Percentiles rank a stretch among this genome's conserved stretches.
Conservation (phyloP, 176 grass and related monocot species). For the Rhipidocladum racemiflorum region DNA sequence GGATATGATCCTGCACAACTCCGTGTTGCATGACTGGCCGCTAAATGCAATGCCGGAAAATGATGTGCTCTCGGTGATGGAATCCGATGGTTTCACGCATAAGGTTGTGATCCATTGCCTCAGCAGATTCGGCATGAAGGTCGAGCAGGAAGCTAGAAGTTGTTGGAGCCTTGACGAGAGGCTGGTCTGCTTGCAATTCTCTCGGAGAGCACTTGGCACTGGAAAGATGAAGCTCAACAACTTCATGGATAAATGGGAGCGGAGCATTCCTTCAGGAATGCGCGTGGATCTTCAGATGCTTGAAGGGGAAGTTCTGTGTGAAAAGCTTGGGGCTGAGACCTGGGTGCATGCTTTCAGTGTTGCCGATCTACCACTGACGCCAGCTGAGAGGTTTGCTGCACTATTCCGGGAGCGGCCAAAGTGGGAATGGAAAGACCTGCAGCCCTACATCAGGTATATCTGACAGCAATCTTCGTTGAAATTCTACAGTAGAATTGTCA, state of each 20-base stretch:
- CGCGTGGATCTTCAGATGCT: constrained; percentile 73
- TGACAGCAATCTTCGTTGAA: background rate
- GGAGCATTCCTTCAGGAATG: constrained; percentile 67
- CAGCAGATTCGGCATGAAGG: constrained; percentile 56
- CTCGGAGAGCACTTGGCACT: constrained; percentile 37
- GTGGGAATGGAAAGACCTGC: constrained; percentile 92
- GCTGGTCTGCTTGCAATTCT: constrained; percentile 66
- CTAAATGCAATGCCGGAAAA: constrained; percentile 59
- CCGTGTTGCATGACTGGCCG: constrained; percentile 81
- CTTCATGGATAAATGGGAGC: constrained; percentile 76
- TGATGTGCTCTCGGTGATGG: constrained; percentile 61
- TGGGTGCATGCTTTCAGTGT: constrained; percentile 82
- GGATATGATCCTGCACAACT: constrained; percentile 80
- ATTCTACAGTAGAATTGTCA: background rate
- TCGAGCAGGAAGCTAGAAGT: constrained; percentile 34
- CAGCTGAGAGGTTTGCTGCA: constrained; percentile 63
- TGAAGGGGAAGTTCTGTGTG: constrained; percentile 75
- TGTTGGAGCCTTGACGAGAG: constrained; percentile 69
- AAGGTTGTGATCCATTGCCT: constrained; percentile 68
- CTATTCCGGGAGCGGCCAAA: constrained; percentile 65
- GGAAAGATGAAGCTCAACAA: constrained; percentile 78
- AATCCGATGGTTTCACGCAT: constrained; percentile 59
- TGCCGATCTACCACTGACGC: constrained; percentile 55
- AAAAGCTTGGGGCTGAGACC: constrained; percentile 76
- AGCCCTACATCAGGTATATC: constrained; percentile 82